These are phyloP conservation scores for Aspergillus brasiliensis DNA, from an alignment of 2,329 filamentous ascomycete species.

Conservation along the genomic window DNA sequence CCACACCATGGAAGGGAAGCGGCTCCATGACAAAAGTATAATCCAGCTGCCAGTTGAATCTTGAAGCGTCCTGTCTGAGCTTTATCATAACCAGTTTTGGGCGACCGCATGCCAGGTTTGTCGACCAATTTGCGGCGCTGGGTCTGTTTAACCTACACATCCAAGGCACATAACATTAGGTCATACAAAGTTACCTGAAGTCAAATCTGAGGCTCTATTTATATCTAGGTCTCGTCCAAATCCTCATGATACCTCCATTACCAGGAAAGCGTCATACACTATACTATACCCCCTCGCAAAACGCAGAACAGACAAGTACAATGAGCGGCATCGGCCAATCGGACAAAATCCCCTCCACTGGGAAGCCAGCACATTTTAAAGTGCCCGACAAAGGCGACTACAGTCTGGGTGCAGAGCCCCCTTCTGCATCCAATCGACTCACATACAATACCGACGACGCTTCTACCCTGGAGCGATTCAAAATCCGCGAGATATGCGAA, in stretches of 20 bases:
- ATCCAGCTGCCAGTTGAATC: background rate
- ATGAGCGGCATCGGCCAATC: background rate
- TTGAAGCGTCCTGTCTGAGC: background rate
- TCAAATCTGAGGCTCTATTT: too few relatives aligned
- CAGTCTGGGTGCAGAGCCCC: background rate
- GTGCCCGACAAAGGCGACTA: background rate
- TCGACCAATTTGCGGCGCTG: background rate
- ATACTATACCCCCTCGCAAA: background rate
- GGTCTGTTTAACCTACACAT: background rate
- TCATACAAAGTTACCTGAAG: too few relatives aligned
- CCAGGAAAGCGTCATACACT: background rate
- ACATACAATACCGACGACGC: background rate
- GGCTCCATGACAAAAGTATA: background rate
- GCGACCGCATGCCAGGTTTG: background rate
- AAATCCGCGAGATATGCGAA: conserved; percentile 7
- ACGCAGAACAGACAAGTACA: background rate
- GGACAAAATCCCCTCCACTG: background rate
- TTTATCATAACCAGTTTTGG: background rate
- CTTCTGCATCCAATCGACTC: background rate
- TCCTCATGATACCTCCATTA: background rate
- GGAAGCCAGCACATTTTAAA: background rate
- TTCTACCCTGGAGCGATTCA: conserved; percentile 1
- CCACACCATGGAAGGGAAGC: background rate
- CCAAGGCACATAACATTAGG: background rate
- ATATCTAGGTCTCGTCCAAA: too few relatives aligned